These are phyloP conservation scores for Phaeoacremonium minimum DNA, from an alignment of 2,329 filamentous ascomycete species.

Conservation along the genomic window DNA sequence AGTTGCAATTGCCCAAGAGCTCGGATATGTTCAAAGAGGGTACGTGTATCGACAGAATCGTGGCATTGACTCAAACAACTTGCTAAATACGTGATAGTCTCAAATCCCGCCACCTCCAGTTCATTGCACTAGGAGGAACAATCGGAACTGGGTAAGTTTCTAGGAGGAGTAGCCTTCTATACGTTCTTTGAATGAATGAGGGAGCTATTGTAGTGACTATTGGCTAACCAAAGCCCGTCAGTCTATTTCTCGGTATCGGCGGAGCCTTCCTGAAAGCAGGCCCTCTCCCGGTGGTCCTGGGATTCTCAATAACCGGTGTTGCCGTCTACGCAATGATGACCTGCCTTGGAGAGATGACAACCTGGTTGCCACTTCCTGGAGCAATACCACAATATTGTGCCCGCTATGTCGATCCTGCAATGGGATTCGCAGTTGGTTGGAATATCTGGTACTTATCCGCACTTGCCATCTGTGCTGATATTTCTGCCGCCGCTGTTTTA, in stretches of 20 bases:
- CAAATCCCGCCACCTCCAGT: slow-evolving; percentile 40
- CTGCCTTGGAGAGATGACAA: slow-evolving; percentile 28
- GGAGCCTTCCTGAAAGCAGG: slow-evolving; percentile 13
- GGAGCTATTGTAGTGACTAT: no score
- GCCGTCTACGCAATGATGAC: slow-evolving; percentile 25
- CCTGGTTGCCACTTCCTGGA: slow-evolving; percentile 29
- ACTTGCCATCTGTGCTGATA: slow-evolving; percentile 24
- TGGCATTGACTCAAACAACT: no score
- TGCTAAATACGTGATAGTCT: no score
- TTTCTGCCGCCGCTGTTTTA: slow-evolving; percentile 23
- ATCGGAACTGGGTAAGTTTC: no score
- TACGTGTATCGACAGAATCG: no score
- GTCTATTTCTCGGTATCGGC: slow-evolving; percentile 9
- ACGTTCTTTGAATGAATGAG: no score
- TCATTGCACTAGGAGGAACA: slow-evolving; percentile 42
- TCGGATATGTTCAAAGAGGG: no score
- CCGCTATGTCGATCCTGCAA: slow-evolving; percentile 28
- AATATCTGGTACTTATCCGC: slow-evolving; percentile 26
- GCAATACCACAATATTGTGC: slow-evolving; percentile 28
- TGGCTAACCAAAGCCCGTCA: no score
- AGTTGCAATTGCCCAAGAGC: no score
- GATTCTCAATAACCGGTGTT: slow-evolving; percentile 30
- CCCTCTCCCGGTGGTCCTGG: slow-evolving; percentile 19
- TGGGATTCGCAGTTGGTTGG: slow-evolving; percentile 25
- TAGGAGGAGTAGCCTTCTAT: no score